Percentiles rank a stretch among this genome's conserved stretches.
These are phyloP conservation scores for Aspergillus fischeri DNA, from an alignment of 2,329 filamentous ascomycete genomes.

Conservation along the genomic window DNA sequence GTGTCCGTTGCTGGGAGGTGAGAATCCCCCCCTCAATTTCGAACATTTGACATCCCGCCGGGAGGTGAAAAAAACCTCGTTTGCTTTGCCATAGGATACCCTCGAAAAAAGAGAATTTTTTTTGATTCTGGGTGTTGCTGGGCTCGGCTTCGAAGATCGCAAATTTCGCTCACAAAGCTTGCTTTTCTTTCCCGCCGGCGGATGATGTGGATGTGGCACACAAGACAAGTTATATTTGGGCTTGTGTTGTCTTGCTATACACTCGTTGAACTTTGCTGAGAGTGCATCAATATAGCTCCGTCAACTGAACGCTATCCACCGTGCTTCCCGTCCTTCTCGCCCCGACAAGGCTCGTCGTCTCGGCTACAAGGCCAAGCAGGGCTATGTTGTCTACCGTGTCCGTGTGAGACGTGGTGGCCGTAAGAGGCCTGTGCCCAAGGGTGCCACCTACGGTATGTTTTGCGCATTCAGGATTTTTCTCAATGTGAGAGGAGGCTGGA, in stretches of 20 bases:
- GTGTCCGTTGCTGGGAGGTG: constrained; percentile 99
- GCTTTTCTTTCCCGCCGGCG: constrained; percentile 25
- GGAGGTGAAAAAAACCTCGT: constrained; percentile 20
- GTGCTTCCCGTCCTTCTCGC: constrained; percentile 94
- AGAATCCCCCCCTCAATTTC: constrained; percentile 37
- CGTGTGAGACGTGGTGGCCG: constrained; percentile 97
- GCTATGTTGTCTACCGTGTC: constrained; percentile 99
- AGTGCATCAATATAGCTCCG: constrained; percentile 99
- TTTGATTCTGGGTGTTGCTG: constrained; percentile 25
- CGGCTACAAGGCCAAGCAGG: constrained; percentile 99
- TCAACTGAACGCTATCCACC: constrained; percentile 99
- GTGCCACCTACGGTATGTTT: constrained; percentile 91
- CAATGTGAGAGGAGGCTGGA: constrained; percentile 20
- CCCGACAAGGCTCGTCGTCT: constrained; percentile 99
- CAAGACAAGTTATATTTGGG: constrained; percentile 20
- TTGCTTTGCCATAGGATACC: constrained; percentile 32
- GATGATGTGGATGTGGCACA: constrained; percentile 45
- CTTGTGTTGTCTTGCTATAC: constrained; percentile 69
- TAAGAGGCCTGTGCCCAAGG: constrained; percentile 95
- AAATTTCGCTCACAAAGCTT: constrained; percentile 5
- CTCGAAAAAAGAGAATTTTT: constrained; percentile 15
- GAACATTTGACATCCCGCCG: constrained; percentile 36
- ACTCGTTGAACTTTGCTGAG: constrained; percentile 99
- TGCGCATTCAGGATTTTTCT: background rate
- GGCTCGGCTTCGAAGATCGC: constrained; percentile 26